Percentiles rank a stretch among this genome's conserved stretches.
phyloP scores from a whole-genome alignment of 768 basidiomycete genomes.

The Cyclocybe cylindracea region DNA sequence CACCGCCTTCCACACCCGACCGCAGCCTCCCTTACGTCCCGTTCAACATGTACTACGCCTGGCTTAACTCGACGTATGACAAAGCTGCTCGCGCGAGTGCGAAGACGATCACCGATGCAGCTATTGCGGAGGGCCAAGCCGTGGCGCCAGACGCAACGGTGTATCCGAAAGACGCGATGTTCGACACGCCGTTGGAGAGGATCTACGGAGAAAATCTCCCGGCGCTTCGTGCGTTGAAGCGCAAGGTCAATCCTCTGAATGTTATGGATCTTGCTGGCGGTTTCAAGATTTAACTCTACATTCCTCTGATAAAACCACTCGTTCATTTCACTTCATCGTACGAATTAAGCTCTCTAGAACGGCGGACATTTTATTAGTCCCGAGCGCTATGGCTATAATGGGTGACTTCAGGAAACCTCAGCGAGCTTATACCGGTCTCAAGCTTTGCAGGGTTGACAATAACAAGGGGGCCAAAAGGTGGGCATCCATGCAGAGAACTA shows the following conservation, averaged over 20 bases:
- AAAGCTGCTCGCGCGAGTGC: constrained; percentile 31
- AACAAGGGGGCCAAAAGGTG: too few species aligned
- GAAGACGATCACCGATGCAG: constrained; percentile 33
- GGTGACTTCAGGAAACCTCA: too few species aligned
- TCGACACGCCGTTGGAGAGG: constrained; percentile 46
- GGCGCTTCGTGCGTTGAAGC: constrained; percentile 40
- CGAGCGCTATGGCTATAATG: too few species aligned
- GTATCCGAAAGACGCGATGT: constrained; percentile 56
- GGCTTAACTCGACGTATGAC: constrained; percentile 19
- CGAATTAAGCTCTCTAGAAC: too few species aligned
- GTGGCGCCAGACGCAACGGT: constrained; percentile 28
- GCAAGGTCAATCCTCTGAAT: constrained; percentile 50
- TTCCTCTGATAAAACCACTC: too few species aligned
- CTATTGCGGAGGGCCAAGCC: constrained; percentile 30
- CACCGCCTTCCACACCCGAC: constrained; percentile 45
- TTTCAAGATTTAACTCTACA: constrained; percentile 44
- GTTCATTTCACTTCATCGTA: too few species aligned
- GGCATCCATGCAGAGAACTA: too few species aligned
- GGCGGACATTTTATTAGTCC: too few species aligned
- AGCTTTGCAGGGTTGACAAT: too few species aligned
- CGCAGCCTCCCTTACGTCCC: constrained; percentile 24
- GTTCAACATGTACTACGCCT: constrained; percentile 26
- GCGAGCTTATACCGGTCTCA: too few species aligned
- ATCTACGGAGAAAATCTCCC: constrained; percentile 54
- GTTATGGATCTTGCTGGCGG: constrained; percentile 71